Percentiles rank a stretch among this genome's conserved stretches.
Evolutionary conservation across 1,139 yeast genomes (phyloP).

Genomic region (Hansenula lynferdii): DNA sequence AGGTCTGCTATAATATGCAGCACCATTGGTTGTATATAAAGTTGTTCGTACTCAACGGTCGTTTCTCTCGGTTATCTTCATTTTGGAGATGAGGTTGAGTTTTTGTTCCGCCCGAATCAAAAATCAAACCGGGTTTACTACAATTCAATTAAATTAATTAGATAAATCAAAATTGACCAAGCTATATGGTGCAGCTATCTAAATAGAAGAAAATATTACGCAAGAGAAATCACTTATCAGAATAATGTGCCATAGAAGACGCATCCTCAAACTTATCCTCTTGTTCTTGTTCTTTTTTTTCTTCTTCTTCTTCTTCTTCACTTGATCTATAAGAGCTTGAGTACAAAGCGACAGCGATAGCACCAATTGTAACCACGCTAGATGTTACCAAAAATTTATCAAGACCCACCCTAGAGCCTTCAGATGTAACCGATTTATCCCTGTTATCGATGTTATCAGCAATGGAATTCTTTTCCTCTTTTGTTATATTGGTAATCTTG

Average conservation of each 20-base stretch:
- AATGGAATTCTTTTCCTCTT: not conserved
- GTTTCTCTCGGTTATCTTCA: too few relatives aligned
- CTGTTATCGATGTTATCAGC: not conserved
- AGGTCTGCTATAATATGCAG: conserved; percentile 2
- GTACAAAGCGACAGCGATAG: not conserved
- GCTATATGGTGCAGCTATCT: too few relatives aligned
- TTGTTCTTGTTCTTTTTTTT: not conserved
- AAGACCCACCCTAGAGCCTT: not conserved
- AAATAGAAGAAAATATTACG: too few relatives aligned
- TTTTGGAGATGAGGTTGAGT: too few relatives aligned
- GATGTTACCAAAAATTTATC: not conserved
- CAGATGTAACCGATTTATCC: not conserved
- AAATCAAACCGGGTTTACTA: too few relatives aligned
- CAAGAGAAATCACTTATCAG: too few relatives aligned
- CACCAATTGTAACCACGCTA: not conserved
- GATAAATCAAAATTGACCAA: too few relatives aligned
- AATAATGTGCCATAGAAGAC: too few relatives aligned
- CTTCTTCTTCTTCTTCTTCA: not conserved
- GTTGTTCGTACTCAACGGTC: too few relatives aligned
- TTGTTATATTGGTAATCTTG: not conserved
- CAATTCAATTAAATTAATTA: too few relatives aligned
- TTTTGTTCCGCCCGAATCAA: too few relatives aligned
- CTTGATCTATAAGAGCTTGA: not conserved
- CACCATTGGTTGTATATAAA: too few relatives aligned
- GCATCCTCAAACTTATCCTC: not conserved